Percentiles rank a stretch among this genome's conserved stretches.
Evolutionary conservation across 805 yeast species (phyloP).

Genomic region (Yamadazyma nakazawae): DNA sequence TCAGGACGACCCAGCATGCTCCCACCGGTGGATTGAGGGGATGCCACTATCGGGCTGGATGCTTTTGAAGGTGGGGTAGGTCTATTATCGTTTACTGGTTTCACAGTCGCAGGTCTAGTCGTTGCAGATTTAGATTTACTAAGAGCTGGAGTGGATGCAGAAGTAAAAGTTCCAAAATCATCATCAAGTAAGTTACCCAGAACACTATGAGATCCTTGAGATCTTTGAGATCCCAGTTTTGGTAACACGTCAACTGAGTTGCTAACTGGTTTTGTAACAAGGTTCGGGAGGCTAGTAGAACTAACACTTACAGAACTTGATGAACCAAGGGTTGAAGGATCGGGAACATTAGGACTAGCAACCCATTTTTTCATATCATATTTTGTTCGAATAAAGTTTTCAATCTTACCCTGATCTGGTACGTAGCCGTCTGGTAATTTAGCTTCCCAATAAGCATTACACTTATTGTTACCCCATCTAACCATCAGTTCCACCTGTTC

Average conservation of each 20-base stretch:
- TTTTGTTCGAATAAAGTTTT: conserved; percentile 86
- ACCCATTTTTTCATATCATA: conserved; percentile 91
- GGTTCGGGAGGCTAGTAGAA: neutral
- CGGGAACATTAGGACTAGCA: conserved; percentile 51
- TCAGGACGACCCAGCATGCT: conserved; percentile 61
- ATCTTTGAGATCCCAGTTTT: neutral
- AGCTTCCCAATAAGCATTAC: conserved; percentile 83
- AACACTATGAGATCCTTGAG: conserved; percentile 1
- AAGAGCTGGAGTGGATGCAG: conserved; percentile 14
- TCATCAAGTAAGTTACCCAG: conserved; percentile 31
- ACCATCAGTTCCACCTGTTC: conserved; percentile 82
- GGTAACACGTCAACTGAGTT: conserved; percentile 4
- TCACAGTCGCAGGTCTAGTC: neutral
- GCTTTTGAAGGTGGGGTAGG: neutral
- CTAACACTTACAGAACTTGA: neutral
- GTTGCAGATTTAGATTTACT: neutral
- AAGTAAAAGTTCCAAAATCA: conserved; percentile 41
- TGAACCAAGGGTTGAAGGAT: conserved; percentile 40
- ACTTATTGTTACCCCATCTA: conserved; percentile 79
- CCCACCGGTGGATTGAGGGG: conserved; percentile 37
- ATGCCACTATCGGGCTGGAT: conserved; percentile 1
- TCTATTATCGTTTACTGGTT: neutral
- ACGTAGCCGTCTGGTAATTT: conserved; percentile 64
- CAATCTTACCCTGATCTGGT: conserved; percentile 83
- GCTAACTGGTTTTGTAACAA: conserved; percentile 1